These are phyloP conservation scores for Suillus variegatus DNA, from an alignment of 768 basidiomycete genomes.

Conservation along the genomic window DNA sequence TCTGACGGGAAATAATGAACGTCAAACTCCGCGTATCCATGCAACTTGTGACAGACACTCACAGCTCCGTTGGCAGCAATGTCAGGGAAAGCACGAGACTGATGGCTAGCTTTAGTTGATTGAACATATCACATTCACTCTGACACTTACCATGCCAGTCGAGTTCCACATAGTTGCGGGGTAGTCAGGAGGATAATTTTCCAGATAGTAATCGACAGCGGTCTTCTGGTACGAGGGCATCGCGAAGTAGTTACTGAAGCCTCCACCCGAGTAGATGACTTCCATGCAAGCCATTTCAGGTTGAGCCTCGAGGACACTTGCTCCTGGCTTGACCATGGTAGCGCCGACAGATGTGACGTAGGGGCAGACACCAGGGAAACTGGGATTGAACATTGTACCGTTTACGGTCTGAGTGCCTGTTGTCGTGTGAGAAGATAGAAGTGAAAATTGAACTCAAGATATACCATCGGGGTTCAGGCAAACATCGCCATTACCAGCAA, in stretches of 20 bases:
- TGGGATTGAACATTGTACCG: slow-evolving; percentile 56
- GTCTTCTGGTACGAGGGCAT: slow-evolving; percentile 42
- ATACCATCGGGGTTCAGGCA: slow-evolving; percentile 36
- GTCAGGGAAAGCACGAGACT: slow-evolving; percentile 20
- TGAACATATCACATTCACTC: not conserved
- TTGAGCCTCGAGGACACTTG: slow-evolving; percentile 24
- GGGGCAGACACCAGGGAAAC: slow-evolving; percentile 46
- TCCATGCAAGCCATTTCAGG: slow-evolving; percentile 34
- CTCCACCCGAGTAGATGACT: slow-evolving; percentile 33
- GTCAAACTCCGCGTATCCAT: not conserved
- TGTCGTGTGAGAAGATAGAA: not conserved
- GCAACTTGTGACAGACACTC: slow-evolving; percentile 51
- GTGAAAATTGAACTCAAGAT: not conserved
- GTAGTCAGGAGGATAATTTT: slow-evolving; percentile 31
- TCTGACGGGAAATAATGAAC: slow-evolving; percentile 4
- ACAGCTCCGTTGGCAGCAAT: slow-evolving; percentile 31
- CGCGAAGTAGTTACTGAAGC: slow-evolving; percentile 44
- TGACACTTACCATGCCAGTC: slow-evolving; percentile 21
- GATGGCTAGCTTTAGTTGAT: not conserved
- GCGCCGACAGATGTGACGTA: slow-evolving; percentile 49
- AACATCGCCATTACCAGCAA: slow-evolving; percentile 25
- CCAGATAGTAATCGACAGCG: slow-evolving; percentile 33
- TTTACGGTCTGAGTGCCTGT: slow-evolving; percentile 39
- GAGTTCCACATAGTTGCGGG: slow-evolving; percentile 29
- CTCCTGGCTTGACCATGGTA: slow-evolving; percentile 42